Evolutionary conservation across 2,329 filamentous ascomycete genomes (phyloP).

Genomic region (Colletotrichum ledebouriae): DNA sequence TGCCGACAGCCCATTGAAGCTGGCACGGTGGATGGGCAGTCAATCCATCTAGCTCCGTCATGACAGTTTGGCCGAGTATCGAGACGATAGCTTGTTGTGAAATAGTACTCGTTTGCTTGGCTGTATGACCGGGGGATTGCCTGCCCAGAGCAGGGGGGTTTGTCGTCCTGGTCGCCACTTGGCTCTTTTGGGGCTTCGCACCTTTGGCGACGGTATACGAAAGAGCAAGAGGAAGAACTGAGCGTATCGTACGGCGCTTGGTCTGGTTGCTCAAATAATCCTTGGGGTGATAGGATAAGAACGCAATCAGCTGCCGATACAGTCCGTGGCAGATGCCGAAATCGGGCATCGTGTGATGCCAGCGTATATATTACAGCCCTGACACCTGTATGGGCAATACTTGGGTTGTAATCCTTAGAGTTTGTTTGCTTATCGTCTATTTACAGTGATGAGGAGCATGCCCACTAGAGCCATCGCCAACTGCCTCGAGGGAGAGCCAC

Average conservation of each 20-base stretch:
- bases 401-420: neutral
- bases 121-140: neutral
- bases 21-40: neutral
- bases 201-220: neutral
- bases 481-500: neutral
- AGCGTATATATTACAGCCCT: neutral
- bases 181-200: neutral
- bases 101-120: neutral
- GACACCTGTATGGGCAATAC: neutral
- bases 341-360: neutral
- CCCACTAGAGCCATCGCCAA: neutral
- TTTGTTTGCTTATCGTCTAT: neutral
- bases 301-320: neutral
- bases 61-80: slow-evolving; percentile 2
- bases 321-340: neutral
- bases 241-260: slow-evolving; percentile 1
- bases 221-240: slow-evolving; percentile 1
- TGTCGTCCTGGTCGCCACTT: slow-evolving; percentile 1
- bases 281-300: slow-evolving; percentile 1
- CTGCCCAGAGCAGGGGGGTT: neutral
- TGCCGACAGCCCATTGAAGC: neutral
- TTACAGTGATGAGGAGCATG: slow-evolving; percentile 2
- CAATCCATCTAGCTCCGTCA: neutral
- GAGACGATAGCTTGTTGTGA: neutral
- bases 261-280: neutral